Evolutionary conservation across 2,329 filamentous ascomycete genomes (phyloP).

Genomic region (Cercospora beticola): DNA sequence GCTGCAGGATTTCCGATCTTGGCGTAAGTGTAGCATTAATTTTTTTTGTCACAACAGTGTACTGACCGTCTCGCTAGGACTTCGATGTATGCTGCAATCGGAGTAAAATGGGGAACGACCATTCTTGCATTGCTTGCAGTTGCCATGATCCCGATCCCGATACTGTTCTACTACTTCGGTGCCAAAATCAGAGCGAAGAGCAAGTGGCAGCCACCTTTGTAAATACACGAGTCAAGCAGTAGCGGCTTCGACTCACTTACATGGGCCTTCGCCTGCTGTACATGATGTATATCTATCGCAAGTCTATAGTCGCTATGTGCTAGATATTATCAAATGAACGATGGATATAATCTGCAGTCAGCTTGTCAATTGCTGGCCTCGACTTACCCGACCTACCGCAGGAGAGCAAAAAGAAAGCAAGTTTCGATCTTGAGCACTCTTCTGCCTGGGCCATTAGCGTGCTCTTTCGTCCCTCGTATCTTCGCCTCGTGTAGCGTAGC

Average conservation of each 20-base stretch:
- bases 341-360: background rate
- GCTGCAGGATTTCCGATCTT: conserved; percentile 37
- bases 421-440: background rate
- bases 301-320: background rate
- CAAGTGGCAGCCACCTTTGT: conserved; percentile 48
- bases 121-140: conserved; percentile 45
- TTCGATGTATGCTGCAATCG: conserved; percentile 40
- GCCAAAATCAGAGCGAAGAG: conserved; percentile 51
- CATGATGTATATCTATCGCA: background rate
- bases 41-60: background rate
- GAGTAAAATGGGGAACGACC: conserved; percentile 44
- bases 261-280: background rate
- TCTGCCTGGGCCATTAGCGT: background rate
- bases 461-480: background rate
- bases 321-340: background rate
- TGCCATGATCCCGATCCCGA: conserved; percentile 39
- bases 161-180: conserved; percentile 37
- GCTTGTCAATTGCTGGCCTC: background rate
- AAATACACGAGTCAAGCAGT: background rate
- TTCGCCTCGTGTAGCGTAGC: background rate
- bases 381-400: background rate
- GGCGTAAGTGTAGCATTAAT: conserved; percentile 11
- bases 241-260: background rate
- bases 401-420: background rate
- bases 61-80: conserved; percentile 4